Evolutionary conservation across 2,329 filamentous ascomycete genomes (phyloP).

Genomic region (Stemphylium vesicarium): DNA sequence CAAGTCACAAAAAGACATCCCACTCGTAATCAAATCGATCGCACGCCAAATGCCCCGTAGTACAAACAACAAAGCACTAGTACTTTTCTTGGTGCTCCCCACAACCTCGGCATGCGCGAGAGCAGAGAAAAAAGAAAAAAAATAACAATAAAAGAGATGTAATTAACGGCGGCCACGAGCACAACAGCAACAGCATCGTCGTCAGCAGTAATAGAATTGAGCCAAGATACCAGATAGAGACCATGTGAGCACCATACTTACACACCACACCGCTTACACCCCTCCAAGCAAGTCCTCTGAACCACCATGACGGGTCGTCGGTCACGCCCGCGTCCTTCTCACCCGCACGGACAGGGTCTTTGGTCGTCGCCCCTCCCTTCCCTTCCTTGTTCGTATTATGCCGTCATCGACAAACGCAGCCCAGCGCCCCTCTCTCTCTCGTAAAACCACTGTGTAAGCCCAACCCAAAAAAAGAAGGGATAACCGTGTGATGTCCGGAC

Average conservation of each 20-base stretch:
- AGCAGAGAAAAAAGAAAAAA: not conserved
- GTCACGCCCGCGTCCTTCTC: conserved; percentile 7
- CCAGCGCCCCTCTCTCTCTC: not conserved
- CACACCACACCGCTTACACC: not conserved
- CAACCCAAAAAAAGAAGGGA: conserved; percentile 12
- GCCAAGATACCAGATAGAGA: not conserved
- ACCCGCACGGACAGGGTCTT: conserved; percentile 1
- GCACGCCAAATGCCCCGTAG: conserved; percentile 1
- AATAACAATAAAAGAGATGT: not conserved
- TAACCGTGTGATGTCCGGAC: not conserved
- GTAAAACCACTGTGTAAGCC: conserved; percentile 10
- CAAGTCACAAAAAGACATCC: conserved; percentile 1
- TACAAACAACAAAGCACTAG: conserved; percentile 3
- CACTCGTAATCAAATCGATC: conserved; percentile 2
- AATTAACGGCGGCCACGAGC: too few relatives aligned
- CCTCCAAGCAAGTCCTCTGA: not conserved
- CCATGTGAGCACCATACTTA: not conserved
- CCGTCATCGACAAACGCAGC: conserved; percentile 3
- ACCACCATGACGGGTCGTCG: conserved; percentile 6
- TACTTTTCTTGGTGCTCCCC: not conserved
- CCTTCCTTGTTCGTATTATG: conserved; percentile 2
- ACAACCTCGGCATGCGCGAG: not conserved
- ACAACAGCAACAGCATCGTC: too few relatives aligned
- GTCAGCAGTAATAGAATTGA: not conserved
- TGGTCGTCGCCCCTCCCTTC: not conserved